Conservation (phyloP, 805 yeast species). For the Yueomyces sp. region DNA sequence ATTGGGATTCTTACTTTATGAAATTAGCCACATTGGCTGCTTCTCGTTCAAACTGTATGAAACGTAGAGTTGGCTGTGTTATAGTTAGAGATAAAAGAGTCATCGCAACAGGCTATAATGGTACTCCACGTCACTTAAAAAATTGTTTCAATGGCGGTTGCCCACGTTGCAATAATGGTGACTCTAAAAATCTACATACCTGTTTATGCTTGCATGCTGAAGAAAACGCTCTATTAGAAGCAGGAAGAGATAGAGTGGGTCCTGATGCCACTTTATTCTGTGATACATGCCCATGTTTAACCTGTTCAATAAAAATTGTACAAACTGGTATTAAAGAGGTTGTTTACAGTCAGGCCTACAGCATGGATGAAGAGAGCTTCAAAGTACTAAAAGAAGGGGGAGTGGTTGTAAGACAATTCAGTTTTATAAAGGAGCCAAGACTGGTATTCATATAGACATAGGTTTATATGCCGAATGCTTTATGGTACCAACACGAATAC, state of each 20-base stretch:
- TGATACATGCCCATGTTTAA: slow-evolving; percentile 94
- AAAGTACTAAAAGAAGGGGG: slow-evolving; percentile 64
- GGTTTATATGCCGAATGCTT: not conserved
- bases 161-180: slow-evolving; percentile 66
- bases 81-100: slow-evolving; percentile 76
- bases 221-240: slow-evolving; percentile 87
- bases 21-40: slow-evolving; percentile 87
- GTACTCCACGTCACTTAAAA: slow-evolving; percentile 78
- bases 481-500: not conserved
- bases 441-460: slow-evolving; percentile 7
- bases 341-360: slow-evolving; percentile 81
- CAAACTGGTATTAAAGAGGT: slow-evolving; percentile 88
- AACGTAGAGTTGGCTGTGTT: slow-evolving; percentile 93
- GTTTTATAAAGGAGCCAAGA: slow-evolving; percentile 18
- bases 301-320: slow-evolving; percentile 90
- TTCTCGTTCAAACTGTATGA: slow-evolving; percentile 88
- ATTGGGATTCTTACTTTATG: slow-evolving; percentile 97
- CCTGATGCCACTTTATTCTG: slow-evolving; percentile 60
- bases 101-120: slow-evolving; percentile 93
- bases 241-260: slow-evolving; percentile 80
- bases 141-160: slow-evolving; percentile 98
- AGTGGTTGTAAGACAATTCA: slow-evolving; percentile 51
- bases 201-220: slow-evolving; percentile 95
- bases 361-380: slow-evolving; percentile 77
- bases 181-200: slow-evolving; percentile 57